Conservation (phyloP, 257 asterid genomes). For the Gentiana dahurica region DNA sequence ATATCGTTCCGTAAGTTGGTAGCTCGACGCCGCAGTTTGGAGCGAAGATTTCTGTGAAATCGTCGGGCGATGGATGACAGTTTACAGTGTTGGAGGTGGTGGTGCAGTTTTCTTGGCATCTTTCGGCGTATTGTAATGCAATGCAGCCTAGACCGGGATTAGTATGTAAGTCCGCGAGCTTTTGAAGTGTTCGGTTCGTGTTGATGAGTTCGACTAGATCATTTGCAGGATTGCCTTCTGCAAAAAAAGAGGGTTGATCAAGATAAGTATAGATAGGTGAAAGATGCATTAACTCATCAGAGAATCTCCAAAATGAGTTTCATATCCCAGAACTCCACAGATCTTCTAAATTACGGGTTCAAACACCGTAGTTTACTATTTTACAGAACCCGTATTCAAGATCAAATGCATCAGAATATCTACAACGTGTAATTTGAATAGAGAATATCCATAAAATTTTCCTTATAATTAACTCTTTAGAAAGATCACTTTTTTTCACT, state of each 20-base stretch:
- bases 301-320: too few relatives aligned
- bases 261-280: too few relatives aligned
- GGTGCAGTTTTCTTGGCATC: constrained; percentile 53
- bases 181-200: constrained; percentile 58
- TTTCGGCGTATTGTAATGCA: constrained; percentile 52
- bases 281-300: too few relatives aligned
- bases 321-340: too few relatives aligned
- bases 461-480: too few relatives aligned
- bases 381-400: too few relatives aligned
- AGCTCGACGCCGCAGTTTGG: constrained; percentile 84
- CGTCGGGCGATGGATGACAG: constrained; percentile 52
- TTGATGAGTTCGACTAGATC: constrained; percentile 56
- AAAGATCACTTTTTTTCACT: too few relatives aligned
- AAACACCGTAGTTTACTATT: too few relatives aligned
- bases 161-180: constrained; percentile 38
- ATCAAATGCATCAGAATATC: too few relatives aligned
- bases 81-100: constrained; percentile 35
- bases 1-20: constrained; percentile 64
- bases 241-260: background rate
- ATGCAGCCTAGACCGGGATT: constrained; percentile 73
- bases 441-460: too few relatives aligned
- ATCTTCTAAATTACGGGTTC: too few relatives aligned
- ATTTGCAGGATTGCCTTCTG: constrained; percentile 58
- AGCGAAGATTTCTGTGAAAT: constrained; percentile 69
- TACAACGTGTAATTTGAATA: too few relatives aligned